phyloP scores from a whole-genome alignment of 2,329 filamentous ascomycete genomes.

The Ophiostoma ulmi region DNA sequence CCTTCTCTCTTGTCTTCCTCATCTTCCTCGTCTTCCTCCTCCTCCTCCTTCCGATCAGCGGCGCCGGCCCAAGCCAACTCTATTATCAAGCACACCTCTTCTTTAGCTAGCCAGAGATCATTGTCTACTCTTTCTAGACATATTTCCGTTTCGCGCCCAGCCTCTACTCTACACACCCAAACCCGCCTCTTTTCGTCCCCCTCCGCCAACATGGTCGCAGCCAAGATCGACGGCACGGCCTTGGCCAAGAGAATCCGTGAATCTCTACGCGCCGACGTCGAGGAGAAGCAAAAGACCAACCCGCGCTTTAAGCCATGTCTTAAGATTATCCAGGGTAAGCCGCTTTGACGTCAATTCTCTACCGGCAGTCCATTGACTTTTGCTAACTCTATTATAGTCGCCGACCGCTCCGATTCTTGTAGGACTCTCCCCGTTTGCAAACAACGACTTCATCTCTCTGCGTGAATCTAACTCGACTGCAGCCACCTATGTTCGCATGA shows the following conservation, averaged over 20 bases:
- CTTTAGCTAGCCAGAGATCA: conserved; percentile 20
- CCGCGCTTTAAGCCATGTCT: conserved; percentile 83
- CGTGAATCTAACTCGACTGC: conserved; percentile 20
- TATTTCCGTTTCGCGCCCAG: not conserved
- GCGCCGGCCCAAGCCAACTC: conserved; percentile 20
- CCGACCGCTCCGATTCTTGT: conserved; percentile 89
- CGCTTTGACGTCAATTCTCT: not conserved
- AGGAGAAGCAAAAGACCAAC: conserved; percentile 72
- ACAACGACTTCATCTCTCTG: not conserved
- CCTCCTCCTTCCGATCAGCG: conserved; percentile 16
- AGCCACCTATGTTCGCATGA: conserved; percentile 99
- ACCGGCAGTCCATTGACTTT: not conserved
- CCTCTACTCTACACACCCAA: not conserved
- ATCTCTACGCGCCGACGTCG: conserved; percentile 72
- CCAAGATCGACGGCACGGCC: conserved; percentile 91
- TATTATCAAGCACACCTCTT: not conserved
- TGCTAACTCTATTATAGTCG: conserved; percentile 54
- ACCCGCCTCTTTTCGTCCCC: conserved; percentile 42
- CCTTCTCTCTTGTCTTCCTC: not conserved
- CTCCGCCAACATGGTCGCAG: conserved; percentile 67
- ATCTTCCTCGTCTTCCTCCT: not conserved
- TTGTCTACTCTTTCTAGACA: not conserved
- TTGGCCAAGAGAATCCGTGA: conserved; percentile 90
- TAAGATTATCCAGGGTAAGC: conserved; percentile 85
- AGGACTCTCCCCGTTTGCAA: conserved; percentile 37